Conservation (phyloP, 2,329 filamentous ascomycete genomes). For the Setomelanomma holmii region DNA sequence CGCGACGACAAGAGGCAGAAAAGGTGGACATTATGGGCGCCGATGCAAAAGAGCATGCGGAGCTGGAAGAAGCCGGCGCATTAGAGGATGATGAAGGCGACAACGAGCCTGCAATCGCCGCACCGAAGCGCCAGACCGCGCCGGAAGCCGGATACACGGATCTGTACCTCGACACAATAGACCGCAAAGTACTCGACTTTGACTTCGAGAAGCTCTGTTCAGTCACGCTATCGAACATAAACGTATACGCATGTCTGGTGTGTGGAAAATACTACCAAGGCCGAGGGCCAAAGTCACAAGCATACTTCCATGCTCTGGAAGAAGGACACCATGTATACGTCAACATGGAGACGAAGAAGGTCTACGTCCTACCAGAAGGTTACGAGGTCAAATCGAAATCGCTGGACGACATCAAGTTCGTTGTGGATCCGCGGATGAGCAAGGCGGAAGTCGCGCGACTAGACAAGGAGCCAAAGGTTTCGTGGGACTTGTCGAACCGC, state of each 20-base stretch:
- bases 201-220: conserved; percentile 99
- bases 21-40: conserved; percentile 45
- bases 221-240: conserved; percentile 94
- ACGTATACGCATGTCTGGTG: conserved; percentile 96
- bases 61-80: conserved; percentile 46
- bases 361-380: conserved; percentile 91
- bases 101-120: conserved; percentile 50
- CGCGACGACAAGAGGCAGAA: conserved; percentile 32
- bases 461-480: conserved; percentile 69
- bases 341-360: conserved; percentile 92
- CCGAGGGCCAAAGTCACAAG: conserved; percentile 89
- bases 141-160: conserved; percentile 91
- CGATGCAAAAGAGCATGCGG: conserved; percentile 45
- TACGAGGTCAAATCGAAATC: conserved; percentile 96
- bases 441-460: conserved; percentile 80
- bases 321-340: conserved; percentile 97
- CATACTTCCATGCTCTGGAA: conserved; percentile 96
- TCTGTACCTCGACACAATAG: conserved; percentile 96
- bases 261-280: conserved; percentile 99
- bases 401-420: conserved; percentile 97
- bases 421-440: conserved; percentile 87
- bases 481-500: conserved; percentile 81
- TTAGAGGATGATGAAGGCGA: conserved; percentile 40
- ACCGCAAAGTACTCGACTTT: conserved; percentile 91
- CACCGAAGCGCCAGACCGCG: conserved; percentile 72